Conservation (phyloP, 305 asterid genomes). For the Petunia hybrid region DNA sequence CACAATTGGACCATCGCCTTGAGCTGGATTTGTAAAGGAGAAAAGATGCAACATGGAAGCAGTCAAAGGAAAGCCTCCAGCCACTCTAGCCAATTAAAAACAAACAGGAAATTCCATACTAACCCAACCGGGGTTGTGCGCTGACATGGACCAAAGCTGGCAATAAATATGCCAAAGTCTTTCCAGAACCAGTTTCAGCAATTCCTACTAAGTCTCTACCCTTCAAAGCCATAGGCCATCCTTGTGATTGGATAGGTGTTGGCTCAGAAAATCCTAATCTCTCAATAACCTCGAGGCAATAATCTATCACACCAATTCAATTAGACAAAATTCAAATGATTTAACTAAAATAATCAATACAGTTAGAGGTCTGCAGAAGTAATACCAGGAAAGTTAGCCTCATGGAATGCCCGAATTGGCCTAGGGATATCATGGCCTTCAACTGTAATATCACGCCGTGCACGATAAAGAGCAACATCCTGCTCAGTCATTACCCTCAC, state of each 20-base stretch:
- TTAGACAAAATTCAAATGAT: constrained; percentile 34
- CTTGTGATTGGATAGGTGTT: constrained; percentile 91
- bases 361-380: constrained; percentile 14
- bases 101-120: constrained; percentile 35
- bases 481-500: constrained; percentile 79
- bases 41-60: not conserved
- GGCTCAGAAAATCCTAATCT: constrained; percentile 85
- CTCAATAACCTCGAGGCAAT: constrained; percentile 82
- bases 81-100: constrained; percentile 1
- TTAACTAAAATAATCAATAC: not conserved
- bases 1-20: constrained; percentile 88
- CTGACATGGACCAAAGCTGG: constrained; percentile 90
- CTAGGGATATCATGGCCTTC: constrained; percentile 84
- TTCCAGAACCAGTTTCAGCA: constrained; percentile 97
- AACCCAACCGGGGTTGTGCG: constrained; percentile 88
- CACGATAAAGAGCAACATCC: constrained; percentile 73
- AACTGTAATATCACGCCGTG: constrained; percentile 72
- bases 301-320: constrained; percentile 53
- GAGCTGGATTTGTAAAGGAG: constrained; percentile 48
- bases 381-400: constrained; percentile 90
- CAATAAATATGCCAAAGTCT: constrained; percentile 83
- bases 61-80: not conserved
- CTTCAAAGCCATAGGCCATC: constrained; percentile 98
- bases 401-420: constrained; percentile 84
- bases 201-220: constrained; percentile 92